phyloP scores from a whole-genome alignment of 2,329 filamentous ascomycete genomes.

The Fusarium sp. region DNA sequence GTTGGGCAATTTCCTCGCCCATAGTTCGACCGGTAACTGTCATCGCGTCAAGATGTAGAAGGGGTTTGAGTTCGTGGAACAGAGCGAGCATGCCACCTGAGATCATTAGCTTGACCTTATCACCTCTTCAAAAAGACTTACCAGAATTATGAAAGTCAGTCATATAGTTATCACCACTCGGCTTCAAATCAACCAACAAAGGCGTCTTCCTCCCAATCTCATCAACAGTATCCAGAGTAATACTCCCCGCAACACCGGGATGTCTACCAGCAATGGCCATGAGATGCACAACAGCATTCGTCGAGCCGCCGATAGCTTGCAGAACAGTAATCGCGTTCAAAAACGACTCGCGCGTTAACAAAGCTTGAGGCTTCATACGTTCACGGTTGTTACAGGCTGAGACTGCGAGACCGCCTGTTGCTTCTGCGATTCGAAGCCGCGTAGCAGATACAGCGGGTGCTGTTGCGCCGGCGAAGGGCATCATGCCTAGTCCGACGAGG shows the following conservation, averaged over 20 bases:
- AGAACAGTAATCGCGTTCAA: constrained; percentile 89
- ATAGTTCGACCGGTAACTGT: constrained; percentile 90
- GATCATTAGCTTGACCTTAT: no score
- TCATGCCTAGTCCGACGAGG: constrained; percentile 84
- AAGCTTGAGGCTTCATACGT: constrained; percentile 74
- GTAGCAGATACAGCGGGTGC: constrained; percentile 82
- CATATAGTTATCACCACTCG: constrained; percentile 88
- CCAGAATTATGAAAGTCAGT: constrained; percentile 80
- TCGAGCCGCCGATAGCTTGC: constrained; percentile 86
- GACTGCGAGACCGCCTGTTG: constrained; percentile 77
- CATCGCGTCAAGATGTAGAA: constrained; percentile 80
- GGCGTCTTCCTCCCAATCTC: constrained; percentile 81
- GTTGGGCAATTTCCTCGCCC: constrained; percentile 79
- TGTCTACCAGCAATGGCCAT: constrained; percentile 83
- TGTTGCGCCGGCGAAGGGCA: constrained; percentile 80
- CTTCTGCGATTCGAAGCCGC: constrained; percentile 83
- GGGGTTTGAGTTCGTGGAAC: constrained; percentile 79
- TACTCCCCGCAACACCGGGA: constrained; percentile 70
- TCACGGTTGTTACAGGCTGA: constrained; percentile 72
- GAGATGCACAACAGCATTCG: constrained; percentile 88
- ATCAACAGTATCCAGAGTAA: constrained; percentile 84
- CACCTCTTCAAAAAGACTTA: no score
- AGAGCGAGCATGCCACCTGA: constrained; percentile 80
- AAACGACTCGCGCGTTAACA: constrained; percentile 81
- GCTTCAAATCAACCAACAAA: constrained; percentile 86